These are phyloP conservation scores for Corchorus capsularis DNA, from an alignment of 345 rosid species.

Conservation along the genomic window DNA sequence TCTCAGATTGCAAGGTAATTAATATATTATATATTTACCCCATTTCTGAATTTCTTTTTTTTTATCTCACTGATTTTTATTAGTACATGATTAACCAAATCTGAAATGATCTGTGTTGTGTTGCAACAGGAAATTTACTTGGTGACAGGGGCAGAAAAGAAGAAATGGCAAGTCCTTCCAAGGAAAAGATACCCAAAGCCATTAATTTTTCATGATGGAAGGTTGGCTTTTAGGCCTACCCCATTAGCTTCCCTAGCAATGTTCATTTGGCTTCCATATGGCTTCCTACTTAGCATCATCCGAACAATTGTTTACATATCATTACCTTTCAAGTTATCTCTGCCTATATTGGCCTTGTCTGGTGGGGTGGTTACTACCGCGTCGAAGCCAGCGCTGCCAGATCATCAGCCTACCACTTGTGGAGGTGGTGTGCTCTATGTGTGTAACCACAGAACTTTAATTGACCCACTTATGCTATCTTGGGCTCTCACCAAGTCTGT, in stretches of 20 bases:
- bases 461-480: constrained; percentile 52
- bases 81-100: background rate
- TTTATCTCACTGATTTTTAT: background rate
- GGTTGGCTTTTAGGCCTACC: constrained; percentile 49
- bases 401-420: background rate
- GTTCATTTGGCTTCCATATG: constrained; percentile 42
- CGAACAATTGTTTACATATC: constrained; percentile 24
- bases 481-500: constrained; percentile 33
- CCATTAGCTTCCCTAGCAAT: constrained; percentile 32
- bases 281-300: constrained; percentile 28
- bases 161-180: constrained; percentile 36
- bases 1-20: constrained; percentile 34
- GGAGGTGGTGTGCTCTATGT: constrained; percentile 33
- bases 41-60: background rate
- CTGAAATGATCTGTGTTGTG: too few species aligned
- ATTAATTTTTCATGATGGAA: constrained; percentile 48
- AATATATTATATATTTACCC: background rate
- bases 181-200: constrained; percentile 40
- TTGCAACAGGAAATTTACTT: constrained; percentile 33
- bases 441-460: constrained; percentile 59
- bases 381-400: background rate
- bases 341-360: constrained; percentile 19
- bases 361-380: constrained; percentile 17
- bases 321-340: constrained; percentile 25
- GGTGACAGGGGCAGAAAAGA: constrained; percentile 41